Evolutionary conservation across 805 yeast genomes (phyloP).

Genomic region (Ogataea dorogensis): DNA sequence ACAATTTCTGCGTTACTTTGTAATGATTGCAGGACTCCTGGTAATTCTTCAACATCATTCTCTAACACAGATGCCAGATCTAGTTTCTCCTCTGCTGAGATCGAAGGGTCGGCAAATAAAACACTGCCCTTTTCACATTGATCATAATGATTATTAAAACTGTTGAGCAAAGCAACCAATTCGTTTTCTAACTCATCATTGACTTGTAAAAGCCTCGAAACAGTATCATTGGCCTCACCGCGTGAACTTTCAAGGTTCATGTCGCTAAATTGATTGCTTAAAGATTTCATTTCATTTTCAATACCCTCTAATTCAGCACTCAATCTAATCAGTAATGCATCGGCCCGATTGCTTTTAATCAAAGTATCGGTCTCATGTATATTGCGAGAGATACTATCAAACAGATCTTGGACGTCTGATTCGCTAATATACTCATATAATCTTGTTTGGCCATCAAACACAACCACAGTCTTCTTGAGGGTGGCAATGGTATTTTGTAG

Average conservation of each 20-base stretch:
- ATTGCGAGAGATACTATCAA: conserved; percentile 30
- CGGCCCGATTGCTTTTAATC: conserved; percentile 27
- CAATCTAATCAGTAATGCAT: conserved; percentile 28
- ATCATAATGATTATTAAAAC: conserved; percentile 80
- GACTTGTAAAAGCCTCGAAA: conserved; percentile 34
- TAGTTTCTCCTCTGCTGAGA: conserved; percentile 31
- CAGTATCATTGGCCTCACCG: conserved; percentile 18
- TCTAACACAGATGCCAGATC: conserved; percentile 47
- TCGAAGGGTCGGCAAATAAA: conserved; percentile 33
- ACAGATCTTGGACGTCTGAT: conserved; percentile 36
- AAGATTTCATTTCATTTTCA: conserved; percentile 26
- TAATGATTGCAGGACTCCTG: conserved; percentile 52
- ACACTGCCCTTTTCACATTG: conserved; percentile 58
- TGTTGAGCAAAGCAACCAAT: conserved; percentile 63
- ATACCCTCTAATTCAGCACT: conserved; percentile 26
- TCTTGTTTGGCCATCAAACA: conserved; percentile 21
- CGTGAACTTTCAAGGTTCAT: conserved; percentile 25
- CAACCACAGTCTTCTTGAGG: conserved; percentile 37
- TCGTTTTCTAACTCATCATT: conserved; percentile 59
- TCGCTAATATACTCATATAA: conserved; percentile 51
- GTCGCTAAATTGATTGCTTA: conserved; percentile 25
- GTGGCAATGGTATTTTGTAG: conserved; percentile 34
- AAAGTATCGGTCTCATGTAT: conserved; percentile 32
- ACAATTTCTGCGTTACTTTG: conserved; percentile 35
- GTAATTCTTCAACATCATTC: conserved; percentile 55